These are phyloP conservation scores for Chlamydomonas sphaeroides DNA, from an alignment of 139 green algal genomes.

Conservation along the genomic window DNA sequence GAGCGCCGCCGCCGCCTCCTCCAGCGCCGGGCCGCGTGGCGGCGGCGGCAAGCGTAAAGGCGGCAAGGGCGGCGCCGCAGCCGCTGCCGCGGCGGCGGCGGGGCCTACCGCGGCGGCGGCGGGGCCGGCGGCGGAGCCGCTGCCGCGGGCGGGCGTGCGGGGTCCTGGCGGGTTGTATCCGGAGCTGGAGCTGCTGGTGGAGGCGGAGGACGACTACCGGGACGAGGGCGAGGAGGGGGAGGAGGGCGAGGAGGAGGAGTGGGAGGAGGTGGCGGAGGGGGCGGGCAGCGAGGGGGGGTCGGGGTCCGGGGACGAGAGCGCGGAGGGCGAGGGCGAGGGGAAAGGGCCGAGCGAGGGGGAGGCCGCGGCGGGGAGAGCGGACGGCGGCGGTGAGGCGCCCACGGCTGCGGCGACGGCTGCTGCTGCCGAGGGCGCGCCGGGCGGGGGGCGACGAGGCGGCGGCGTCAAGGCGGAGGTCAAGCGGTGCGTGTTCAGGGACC, in stretches of 20 bases:
- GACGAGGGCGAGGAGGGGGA: slow-evolving; percentile 44
- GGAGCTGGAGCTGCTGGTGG: slow-evolving; percentile 82
- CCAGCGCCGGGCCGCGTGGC: neutral
- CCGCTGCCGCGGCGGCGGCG: neutral
- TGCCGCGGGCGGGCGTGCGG: slow-evolving; percentile 12
- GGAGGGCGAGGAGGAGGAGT: slow-evolving; percentile 17
- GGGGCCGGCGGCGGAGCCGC: slow-evolving; percentile 8
- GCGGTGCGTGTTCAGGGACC: too few relatives aligned
- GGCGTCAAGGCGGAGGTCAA: too few relatives aligned
- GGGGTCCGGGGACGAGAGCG: neutral
- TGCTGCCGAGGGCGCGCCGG: neutral
- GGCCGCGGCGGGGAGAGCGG: neutral
- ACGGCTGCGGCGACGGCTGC: neutral
- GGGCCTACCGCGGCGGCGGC: neutral
- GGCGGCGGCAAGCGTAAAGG: slow-evolving; percentile 2
- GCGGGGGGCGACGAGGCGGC: neutral
- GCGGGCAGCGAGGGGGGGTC: neutral
- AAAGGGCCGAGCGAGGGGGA: neutral
- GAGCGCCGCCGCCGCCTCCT: neutral
- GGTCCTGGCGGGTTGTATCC: slow-evolving; percentile 50
- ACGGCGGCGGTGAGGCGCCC: slow-evolving; percentile 34
- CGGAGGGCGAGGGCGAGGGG: slow-evolving; percentile 48
- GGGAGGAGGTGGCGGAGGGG: neutral
- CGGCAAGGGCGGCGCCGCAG: neutral
- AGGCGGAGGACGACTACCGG: slow-evolving; percentile 66